These are phyloP conservation scores for Naganishia friedmannii DNA, from an alignment of 768 basidiomycete species.

Conservation along the genomic window DNA sequence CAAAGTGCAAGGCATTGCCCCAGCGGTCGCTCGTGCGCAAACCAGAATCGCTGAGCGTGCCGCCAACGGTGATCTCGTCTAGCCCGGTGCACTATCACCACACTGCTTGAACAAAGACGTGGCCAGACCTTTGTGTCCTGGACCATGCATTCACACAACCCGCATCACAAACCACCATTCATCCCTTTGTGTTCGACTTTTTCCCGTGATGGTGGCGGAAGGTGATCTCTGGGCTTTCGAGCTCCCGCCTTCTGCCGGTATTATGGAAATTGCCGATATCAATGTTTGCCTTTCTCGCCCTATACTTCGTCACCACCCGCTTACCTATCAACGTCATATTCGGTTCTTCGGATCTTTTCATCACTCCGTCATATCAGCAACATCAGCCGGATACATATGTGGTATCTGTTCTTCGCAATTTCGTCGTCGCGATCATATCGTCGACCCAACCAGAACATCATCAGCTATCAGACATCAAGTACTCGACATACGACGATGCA, in stretches of 20 bases:
- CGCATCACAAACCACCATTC: slow-evolving; percentile 19
- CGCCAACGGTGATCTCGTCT: slow-evolving; percentile 32
- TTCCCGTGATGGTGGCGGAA: slow-evolving; percentile 25
- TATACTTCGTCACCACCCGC: neutral
- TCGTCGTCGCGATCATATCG: neutral
- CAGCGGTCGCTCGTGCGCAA: slow-evolving; percentile 48
- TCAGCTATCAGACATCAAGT: neutral
- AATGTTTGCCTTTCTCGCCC: slow-evolving; percentile 21
- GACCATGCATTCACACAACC: slow-evolving; percentile 12
- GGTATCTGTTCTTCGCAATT: neutral
- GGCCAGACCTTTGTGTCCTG: slow-evolving; percentile 1
- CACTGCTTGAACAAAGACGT: slow-evolving; percentile 16
- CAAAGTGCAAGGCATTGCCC: slow-evolving; percentile 47
- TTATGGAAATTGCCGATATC: slow-evolving; percentile 27
- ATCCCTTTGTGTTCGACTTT: slow-evolving; percentile 7
- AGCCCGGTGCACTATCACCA: neutral
- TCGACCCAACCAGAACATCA: neutral
- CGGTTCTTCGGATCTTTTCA: slow-evolving; percentile 11
- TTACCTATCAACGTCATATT: slow-evolving; percentile 7
- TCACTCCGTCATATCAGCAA: neutral
- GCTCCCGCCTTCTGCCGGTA: slow-evolving; percentile 25
- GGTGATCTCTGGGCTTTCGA: neutral
- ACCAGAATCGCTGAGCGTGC: slow-evolving; percentile 40
- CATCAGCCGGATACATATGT: neutral
- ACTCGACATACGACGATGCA: neutral